Evolutionary conservation across 441 rosid genomes (phyloP), one percentile per base, ranked within the genome.

Genomic region (Aleurites moluccanus): DNA sequence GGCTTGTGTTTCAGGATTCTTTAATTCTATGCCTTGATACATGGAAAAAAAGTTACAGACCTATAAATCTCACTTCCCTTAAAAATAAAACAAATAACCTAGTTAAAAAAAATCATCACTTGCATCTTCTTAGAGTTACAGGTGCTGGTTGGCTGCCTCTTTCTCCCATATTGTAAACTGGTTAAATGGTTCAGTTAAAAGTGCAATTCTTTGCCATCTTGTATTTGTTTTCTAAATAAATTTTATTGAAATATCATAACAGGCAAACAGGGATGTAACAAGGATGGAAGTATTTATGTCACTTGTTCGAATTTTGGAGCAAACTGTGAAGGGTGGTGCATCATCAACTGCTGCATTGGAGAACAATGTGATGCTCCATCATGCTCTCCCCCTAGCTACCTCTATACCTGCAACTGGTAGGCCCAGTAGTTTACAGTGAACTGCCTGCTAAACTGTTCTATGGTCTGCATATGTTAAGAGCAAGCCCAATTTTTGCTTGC

Each of bases 251-350:
- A 30, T 61, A 30, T 73, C 6, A 40, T 42, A 21, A 33, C 87
- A 96, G 99, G 98, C 99, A 50, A 90, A 86, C 82, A 80, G 89
- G 81, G 99, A 96, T 45, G 86, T 93, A 27, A 88, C 97, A 27
- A 88, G 99, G 85, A 90, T 92, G 91, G 97, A 96, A 69, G 88
- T 96, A 78, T 93, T 96, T 62, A 84, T 91, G 95, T 91, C 94
- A 3, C 90, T 96, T 28, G 92, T 96, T 84, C 89, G 73, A 66
- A 88, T 90, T 45, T 73, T 96, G 84, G 94, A 96, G 84, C 92
- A 93, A 83, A 89, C 93, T 50, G 79, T 80, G 81, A 88, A 87
- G 79, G 84, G 87, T 56, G 44, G 79, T 68, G 38, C 85, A 69
- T 59, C 80, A 67, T 75, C 87, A 5, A 80, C 82, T 66, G 78